Evolutionary conservation across 345 rosid species (phyloP).

Genomic region (Eucalyptus dawsonii): DNA sequence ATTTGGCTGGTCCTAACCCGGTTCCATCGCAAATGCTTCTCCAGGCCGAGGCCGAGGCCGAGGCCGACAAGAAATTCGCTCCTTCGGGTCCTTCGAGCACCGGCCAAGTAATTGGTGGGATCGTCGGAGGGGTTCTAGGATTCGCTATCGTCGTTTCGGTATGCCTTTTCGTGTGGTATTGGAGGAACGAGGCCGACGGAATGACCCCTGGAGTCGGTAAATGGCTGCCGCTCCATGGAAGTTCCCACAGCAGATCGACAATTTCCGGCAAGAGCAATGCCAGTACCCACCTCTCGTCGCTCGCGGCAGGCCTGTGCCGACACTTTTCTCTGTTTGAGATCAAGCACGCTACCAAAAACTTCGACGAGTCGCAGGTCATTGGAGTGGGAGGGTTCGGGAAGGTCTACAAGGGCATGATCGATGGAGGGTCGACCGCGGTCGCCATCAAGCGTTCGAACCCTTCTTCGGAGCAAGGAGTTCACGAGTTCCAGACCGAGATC

Average conservation of each 20-base stretch:
- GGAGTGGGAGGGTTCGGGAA: conserved; percentile 70
- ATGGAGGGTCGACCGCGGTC: conserved; percentile 22
- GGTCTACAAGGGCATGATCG: conserved; percentile 41
- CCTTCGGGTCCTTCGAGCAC: neutral
- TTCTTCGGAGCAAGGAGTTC: conserved; percentile 45
- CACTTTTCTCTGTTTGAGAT: conserved; percentile 42
- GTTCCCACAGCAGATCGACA: conserved; percentile 9
- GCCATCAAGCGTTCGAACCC: conserved; percentile 64
- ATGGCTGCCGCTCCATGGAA: conserved; percentile 30
- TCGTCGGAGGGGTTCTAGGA: conserved; percentile 29
- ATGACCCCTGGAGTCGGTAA: neutral
- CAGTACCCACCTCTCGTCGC: conserved; percentile 13
- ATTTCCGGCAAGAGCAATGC: conserved; percentile 14
- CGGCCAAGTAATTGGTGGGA: conserved; percentile 7
- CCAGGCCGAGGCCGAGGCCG: conserved; percentile 6
- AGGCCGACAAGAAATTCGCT: neutral
- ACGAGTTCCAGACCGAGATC: conserved; percentile 50
- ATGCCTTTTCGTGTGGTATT: neutral
- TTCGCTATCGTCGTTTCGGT: conserved; percentile 12
- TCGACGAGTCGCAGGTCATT: conserved; percentile 30
- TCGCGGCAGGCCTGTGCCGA: conserved; percentile 51
- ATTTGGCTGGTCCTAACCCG: conserved; percentile 44
- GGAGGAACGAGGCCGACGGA: neutral
- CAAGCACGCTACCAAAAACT: conserved; percentile 28
- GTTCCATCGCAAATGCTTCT: conserved; percentile 23